Base-by-base conservation (phyloP, 495 filamentous ascomycete genomes). In the Elaphomyces granulatus region DNA sequence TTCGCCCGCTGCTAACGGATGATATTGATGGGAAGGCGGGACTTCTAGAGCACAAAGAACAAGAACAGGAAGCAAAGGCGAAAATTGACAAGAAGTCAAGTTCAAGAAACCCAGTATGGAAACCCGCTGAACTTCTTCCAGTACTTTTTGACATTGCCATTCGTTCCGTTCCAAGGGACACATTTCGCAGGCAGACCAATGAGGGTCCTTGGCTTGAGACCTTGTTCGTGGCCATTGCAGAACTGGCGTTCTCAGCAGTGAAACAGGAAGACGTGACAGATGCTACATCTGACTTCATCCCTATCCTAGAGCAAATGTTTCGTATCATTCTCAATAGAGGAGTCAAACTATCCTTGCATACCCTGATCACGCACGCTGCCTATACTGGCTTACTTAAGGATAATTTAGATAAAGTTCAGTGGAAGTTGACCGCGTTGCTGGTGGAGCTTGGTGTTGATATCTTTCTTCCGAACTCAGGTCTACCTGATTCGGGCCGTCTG, bases 401-500 rank as follows among this genome's bases (percentile, higher is more conserved):
- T 31, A 53, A 54, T 0, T 36, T 62, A 2, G 44, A 55, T 15
- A 48, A 63, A 19, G 64, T 67, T 6, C 62, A 79, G 32, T 87
- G 81, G 81, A 59, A 52, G 16, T 48, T 86, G 6, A 56, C 83
- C 2, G 63, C 73, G 16, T 61, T 74, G 36, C 58, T 80, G 8
- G 60, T 83, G 12, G 64, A 75, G 31, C 68, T 81, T 15, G 79
- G 83, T 42, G 66, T 75, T 2, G 78, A 84, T 49, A 69, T 81
- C 8, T 84, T 85, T 47, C 56, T 83, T 20, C 65, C 65, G n/a
- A 69, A 66, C 34, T 67, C 65, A 1, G 65, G 65, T 2, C 41
- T 69, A 10, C 45, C 47, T n/a, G 57, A 64, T 42, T 52, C 63
- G 0, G 50, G 48, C 21, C 59, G 54, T 26, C 60, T 67, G 36